These are phyloP conservation scores for Cordyceps fumosorosea DNA, from an alignment of 2,329 filamentous ascomycete species.

Conservation along the genomic window DNA sequence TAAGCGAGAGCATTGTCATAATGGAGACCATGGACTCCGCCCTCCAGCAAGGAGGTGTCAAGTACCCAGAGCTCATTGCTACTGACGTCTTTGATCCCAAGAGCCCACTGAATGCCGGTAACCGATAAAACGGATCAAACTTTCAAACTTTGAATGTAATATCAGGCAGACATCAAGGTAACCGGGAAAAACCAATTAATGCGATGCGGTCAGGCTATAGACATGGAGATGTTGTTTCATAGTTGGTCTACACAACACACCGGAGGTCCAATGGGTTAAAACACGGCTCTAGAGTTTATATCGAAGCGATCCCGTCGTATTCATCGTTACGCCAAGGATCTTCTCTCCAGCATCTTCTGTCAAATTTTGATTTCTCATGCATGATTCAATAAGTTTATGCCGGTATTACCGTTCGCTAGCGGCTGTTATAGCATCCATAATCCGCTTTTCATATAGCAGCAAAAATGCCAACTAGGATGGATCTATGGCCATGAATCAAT, in stretches of 20 bases:
- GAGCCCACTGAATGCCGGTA: constrained; percentile 56
- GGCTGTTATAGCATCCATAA: not conserved
- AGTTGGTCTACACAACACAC: not conserved
- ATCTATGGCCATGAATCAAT: not conserved
- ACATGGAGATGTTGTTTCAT: not conserved
- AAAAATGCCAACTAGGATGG: not conserved
- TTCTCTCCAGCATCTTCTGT: not conserved
- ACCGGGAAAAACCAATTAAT: not conserved
- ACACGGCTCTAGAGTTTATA: not conserved
- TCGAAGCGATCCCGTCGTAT: not conserved
- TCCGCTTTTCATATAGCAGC: not conserved
- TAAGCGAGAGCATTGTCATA: constrained; percentile 72
- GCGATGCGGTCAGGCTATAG: not conserved
- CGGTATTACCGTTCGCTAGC: not conserved
- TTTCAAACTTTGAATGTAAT: not conserved
- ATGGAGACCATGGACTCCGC: constrained; percentile 66
- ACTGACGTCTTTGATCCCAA: constrained; percentile 52
- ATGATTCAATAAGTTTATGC: not conserved
- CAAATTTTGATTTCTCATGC: not conserved
- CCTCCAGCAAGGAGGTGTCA: constrained; percentile 45
- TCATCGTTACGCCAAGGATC: not conserved
- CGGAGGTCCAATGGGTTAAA: not conserved
- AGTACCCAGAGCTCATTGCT: constrained; percentile 50
- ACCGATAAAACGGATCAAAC: constrained; percentile 20
- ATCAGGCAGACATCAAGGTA: not conserved